phyloP scores from a whole-genome alignment of 2,329 filamentous ascomycete genomes.

The Lasiodiplodia citricola region DNA sequence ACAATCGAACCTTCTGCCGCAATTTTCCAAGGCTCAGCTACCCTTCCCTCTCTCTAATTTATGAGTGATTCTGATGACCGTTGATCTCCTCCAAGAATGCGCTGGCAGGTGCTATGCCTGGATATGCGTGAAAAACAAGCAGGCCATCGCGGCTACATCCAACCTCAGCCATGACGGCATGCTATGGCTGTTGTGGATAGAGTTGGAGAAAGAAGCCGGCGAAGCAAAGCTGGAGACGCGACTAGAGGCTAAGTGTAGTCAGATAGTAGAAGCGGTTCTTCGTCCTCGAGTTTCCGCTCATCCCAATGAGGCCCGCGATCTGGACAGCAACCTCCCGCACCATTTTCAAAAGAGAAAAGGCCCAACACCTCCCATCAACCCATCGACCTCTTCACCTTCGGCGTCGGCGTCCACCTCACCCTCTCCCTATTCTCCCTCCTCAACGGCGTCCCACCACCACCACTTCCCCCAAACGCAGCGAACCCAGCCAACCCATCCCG shows the following conservation, averaged over 20 bases:
- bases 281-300: background rate
- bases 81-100: background rate
- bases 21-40: too few species aligned
- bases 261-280: background rate
- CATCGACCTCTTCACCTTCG: constrained; percentile 33
- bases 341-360: background rate
- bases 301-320: background rate
- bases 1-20: background rate
- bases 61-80: background rate
- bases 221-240: constrained; percentile 8
- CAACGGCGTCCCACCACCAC: constrained; percentile 34
- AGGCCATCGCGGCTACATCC: too few species aligned
- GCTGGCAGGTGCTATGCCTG: too few species aligned
- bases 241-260: background rate
- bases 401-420: constrained; percentile 39
- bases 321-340: background rate
- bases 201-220: background rate
- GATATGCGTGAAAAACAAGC: too few species aligned
- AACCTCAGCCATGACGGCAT: too few species aligned
- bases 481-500: constrained; percentile 44
- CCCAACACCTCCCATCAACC: background rate
- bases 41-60: background rate
- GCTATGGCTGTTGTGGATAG: constrained; percentile 5
- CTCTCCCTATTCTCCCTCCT: constrained; percentile 24
- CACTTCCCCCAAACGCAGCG: constrained; percentile 32